phyloP scores from a whole-genome alignment of 139 green algal genomes.

The Medakamo hakoo region DNA sequence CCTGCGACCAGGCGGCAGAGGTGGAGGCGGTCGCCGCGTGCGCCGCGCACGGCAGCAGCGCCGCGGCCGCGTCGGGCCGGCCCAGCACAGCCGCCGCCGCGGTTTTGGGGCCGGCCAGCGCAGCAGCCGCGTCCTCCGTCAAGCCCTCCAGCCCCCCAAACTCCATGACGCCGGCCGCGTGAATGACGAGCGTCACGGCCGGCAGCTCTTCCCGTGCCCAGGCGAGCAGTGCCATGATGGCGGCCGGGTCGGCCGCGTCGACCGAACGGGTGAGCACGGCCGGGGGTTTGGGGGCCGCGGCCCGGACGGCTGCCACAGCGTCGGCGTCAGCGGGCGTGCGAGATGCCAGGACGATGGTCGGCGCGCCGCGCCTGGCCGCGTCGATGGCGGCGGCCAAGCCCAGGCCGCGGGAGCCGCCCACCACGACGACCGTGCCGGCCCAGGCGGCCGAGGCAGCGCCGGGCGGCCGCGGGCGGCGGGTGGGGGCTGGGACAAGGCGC shows the following conservation, averaged over 20 bases:
- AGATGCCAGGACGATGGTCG: slow-evolving; percentile 10
- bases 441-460: no score
- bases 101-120: slow-evolving; percentile 5
- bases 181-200: slow-evolving; percentile 10
- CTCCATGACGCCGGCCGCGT: slow-evolving; percentile 16
- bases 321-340: neutral
- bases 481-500: neutral
- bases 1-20: slow-evolving; percentile 19
- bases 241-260: neutral
- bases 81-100: neutral
- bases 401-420: slow-evolving; percentile 16
- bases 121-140: neutral
- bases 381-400: slow-evolving; percentile 11
- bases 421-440: neutral
- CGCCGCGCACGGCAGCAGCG: no score
- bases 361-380: neutral
- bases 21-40: no score
- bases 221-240: neutral
- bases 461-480: no score
- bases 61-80: neutral
- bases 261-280: neutral
- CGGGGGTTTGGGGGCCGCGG: neutral
- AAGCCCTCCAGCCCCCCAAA: slow-evolving; percentile 14
- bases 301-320: neutral
- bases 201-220: slow-evolving; percentile 18